Percentiles rank a stretch among this genome's conserved stretches.
Evolutionary conservation across 2,329 filamentous ascomycete genomes (phyloP).

Genomic region (Aureobasidium leucospermi): DNA sequence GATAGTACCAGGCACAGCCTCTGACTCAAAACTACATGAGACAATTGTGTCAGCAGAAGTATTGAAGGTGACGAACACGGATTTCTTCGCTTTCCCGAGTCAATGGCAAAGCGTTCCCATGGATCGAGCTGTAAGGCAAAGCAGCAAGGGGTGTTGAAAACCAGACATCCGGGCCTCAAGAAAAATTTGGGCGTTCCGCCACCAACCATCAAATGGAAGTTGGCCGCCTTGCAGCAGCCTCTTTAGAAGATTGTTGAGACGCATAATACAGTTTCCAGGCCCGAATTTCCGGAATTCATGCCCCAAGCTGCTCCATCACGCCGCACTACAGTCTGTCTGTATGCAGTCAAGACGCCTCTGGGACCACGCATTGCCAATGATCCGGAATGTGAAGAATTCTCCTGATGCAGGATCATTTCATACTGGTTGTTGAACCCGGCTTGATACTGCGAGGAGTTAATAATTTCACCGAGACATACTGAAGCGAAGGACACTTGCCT

Average conservation of each 20-base stretch:
- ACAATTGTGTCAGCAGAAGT: slow-evolving; percentile 23
- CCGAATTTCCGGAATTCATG: not conserved
- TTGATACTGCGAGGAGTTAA: slow-evolving; percentile 40
- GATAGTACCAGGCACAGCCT: slow-evolving; percentile 36
- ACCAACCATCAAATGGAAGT: not conserved
- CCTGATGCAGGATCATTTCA: slow-evolving; percentile 18
- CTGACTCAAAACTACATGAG: slow-evolving; percentile 31
- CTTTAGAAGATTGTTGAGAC: not conserved
- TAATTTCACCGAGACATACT: slow-evolving; percentile 2
- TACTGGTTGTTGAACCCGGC: slow-evolving; percentile 48
- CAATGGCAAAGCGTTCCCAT: not conserved
- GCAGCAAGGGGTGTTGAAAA: not conserved
- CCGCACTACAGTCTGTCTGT: not conserved
- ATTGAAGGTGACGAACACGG: not conserved
- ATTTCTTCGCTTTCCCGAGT: not conserved
- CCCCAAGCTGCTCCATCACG: not conserved
- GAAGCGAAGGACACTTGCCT: slow-evolving; percentile 29
- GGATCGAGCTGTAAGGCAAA: not conserved
- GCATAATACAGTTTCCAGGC: not conserved
- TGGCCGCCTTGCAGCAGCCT: slow-evolving; percentile 8
- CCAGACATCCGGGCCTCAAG: not conserved
- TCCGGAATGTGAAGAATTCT: not conserved
- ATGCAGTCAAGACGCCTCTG: not conserved
- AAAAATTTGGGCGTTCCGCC: not conserved
- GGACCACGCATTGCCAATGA: slow-evolving; percentile 5